Percentiles rank a stretch among this genome's conserved stretches.
Evolutionary conservation across 2,329 filamentous ascomycete genomes (phyloP).

Genomic region (Colletotrichum sublineola): DNA sequence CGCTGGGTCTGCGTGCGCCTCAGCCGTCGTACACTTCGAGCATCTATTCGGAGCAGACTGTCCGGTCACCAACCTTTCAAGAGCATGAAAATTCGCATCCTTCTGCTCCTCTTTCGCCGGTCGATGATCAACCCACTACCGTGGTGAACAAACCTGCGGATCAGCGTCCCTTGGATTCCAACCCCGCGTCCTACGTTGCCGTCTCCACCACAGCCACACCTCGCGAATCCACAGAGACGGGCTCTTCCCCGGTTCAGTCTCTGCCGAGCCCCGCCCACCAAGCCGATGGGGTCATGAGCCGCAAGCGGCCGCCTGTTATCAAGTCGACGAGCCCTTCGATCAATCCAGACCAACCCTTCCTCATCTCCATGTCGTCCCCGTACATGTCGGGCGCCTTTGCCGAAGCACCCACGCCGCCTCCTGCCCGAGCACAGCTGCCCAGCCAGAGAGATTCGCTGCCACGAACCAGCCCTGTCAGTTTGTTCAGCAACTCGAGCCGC

Average conservation of each 20-base stretch:
- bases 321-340: constrained; percentile 43
- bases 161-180: constrained; percentile 72
- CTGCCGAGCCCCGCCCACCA: constrained; percentile 54
- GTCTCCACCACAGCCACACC: constrained; percentile 60
- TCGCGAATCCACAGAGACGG: constrained; percentile 53
- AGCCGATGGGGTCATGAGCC: constrained; percentile 55
- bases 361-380: constrained; percentile 52
- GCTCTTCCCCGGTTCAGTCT: constrained; percentile 54
- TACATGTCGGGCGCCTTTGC: constrained; percentile 49
- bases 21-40: constrained; percentile 48
- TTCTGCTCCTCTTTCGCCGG: neutral
- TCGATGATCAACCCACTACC: neutral
- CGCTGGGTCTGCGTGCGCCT: constrained; percentile 39
- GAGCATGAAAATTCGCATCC: constrained; percentile 44
- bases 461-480: constrained; percentile 19
- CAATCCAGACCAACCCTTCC: constrained; percentile 47
- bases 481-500: constrained; percentile 37
- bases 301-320: constrained; percentile 52
- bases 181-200: constrained; percentile 72
- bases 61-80: constrained; percentile 27
- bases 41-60: constrained; percentile 48
- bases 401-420: constrained; percentile 34
- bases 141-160: constrained; percentile 56
- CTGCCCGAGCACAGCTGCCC: constrained; percentile 36
- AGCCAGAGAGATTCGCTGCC: constrained; percentile 34